phyloP scores from a whole-genome alignment of 208 protist genomes.

The Leptomonas pyrrhocoris region DNA sequence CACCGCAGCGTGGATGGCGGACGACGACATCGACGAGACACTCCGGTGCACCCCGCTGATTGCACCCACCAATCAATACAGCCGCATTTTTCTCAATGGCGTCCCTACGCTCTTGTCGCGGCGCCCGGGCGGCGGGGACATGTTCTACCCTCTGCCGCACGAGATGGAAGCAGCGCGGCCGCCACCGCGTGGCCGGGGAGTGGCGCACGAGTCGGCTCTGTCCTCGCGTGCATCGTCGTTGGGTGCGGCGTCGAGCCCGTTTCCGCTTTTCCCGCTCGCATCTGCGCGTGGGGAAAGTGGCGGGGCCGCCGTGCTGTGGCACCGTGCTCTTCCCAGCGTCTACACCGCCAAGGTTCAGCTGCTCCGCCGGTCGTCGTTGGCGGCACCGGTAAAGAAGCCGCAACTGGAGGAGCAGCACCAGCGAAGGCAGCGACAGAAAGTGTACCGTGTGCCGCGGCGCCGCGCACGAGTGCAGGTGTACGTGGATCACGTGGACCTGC shows the following conservation, averaged over 20 bases:
- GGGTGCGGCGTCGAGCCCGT: neutral
- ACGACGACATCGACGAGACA: slow-evolving; percentile 75
- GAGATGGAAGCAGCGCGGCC: slow-evolving; percentile 40
- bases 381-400: neutral
- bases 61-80: slow-evolving; percentile 37
- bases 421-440: neutral
- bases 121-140: slow-evolving; percentile 78
- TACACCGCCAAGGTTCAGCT: slow-evolving; percentile 24
- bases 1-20: slow-evolving; percentile 74
- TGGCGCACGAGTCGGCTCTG: neutral
- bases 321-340: slow-evolving; percentile 20
- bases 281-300: slow-evolving; percentile 11
- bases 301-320: slow-evolving; percentile 23
- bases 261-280: slow-evolving; percentile 11
- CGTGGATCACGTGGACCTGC: slow-evolving; percentile 22
- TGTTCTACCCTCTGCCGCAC: slow-evolving; percentile 86
- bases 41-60: slow-evolving; percentile 39
- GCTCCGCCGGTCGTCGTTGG: neutral
- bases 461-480: slow-evolving; percentile 7
- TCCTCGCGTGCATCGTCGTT: neutral
- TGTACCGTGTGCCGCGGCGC: neutral
- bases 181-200: neutral
- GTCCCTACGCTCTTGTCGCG: slow-evolving; percentile 71
- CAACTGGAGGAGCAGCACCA: neutral
- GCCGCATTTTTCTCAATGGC: slow-evolving; percentile 80